Evolutionary conservation across 2,329 filamentous ascomycete species (phyloP).

Genomic region (Colletotrichum australisinense): DNA sequence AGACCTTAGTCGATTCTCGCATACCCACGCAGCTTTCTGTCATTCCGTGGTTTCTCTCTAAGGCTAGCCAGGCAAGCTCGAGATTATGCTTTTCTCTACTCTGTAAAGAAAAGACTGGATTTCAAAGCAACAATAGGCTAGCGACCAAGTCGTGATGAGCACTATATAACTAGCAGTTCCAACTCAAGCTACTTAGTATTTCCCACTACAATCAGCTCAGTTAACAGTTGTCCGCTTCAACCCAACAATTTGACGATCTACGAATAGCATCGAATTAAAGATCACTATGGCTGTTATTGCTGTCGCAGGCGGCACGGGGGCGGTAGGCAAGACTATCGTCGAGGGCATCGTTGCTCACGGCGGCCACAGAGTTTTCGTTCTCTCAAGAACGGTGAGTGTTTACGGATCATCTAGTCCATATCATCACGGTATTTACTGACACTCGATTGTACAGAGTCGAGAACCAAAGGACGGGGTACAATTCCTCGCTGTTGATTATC

Average conservation of each 20-base stretch:
- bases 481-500: slow-evolving; percentile 43
- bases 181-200: neutral
- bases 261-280: no score
- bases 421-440: neutral
- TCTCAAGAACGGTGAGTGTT: slow-evolving; percentile 50
- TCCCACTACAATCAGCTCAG: neutral
- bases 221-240: no score
- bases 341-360: slow-evolving; percentile 50
- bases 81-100: no score
- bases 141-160: neutral
- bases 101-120: neutral
- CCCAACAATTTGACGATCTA: no score
- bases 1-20: neutral
- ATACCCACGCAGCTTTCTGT: neutral
- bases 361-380: slow-evolving; percentile 51
- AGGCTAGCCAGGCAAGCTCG: no score
- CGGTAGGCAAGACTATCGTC: slow-evolving; percentile 58
- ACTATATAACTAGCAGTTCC: neutral
- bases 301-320: slow-evolving; percentile 59
- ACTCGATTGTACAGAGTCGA: neutral
- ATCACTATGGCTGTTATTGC: slow-evolving; percentile 46
- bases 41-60: neutral
- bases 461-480: neutral
- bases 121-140: neutral
- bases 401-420: neutral